Evolutionary conservation across 768 basidiomycete species (phyloP), one percentile per base, ranked within the genome.

Genomic region (Lactarius hatsudake): DNA sequence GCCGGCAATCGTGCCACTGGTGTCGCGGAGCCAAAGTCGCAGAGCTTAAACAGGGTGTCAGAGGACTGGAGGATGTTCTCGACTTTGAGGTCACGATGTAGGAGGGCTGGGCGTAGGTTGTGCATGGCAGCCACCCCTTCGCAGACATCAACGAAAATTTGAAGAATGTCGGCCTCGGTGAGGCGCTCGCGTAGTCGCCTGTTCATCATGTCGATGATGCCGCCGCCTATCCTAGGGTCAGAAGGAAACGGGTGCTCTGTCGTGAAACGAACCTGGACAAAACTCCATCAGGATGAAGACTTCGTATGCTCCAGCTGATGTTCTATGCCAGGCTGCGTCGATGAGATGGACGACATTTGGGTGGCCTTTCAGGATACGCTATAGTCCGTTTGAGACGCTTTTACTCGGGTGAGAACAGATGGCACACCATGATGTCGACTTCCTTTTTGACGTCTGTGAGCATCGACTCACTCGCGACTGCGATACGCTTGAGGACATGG

Each of bases 121-220:
- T 99, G 97, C 97, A 99, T 98, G 68, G 86, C 90, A 5, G 94
- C 96, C 26, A 98, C 91, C 40, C 93, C 96, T 76, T 99, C 97
- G 74, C 95, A 97, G 30, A 98, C 93, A 75, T 98, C 97, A 17
- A 93, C 90, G 77, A 99, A 99, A 74, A 99, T 98, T 77, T 95
- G 94, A 62, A 99, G 83, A 73, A 99, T 98, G 78, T 99, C 97
- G 28, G 89, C 84, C 78, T 99, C 97, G 2, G 94, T 96, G 51
- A 98, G 83, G 30, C 97, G 87, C 78, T 98, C 95, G 62, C 96
- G 86, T 56, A 99, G 83, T 61, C 97, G 87, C 71, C 95, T 87
- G 78, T 99, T 99, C 93, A 99, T 95, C 90, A 98, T 95, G 79
- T 99, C 97, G 78, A 99, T 98, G 71, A 99, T 98, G 42, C 97